A percentile compares a stretch with the other conserved stretches of the same genome.
Conservation (phyloP, 2,329 filamentous ascomycete species). For the Fusarium brachygibbosum region DNA sequence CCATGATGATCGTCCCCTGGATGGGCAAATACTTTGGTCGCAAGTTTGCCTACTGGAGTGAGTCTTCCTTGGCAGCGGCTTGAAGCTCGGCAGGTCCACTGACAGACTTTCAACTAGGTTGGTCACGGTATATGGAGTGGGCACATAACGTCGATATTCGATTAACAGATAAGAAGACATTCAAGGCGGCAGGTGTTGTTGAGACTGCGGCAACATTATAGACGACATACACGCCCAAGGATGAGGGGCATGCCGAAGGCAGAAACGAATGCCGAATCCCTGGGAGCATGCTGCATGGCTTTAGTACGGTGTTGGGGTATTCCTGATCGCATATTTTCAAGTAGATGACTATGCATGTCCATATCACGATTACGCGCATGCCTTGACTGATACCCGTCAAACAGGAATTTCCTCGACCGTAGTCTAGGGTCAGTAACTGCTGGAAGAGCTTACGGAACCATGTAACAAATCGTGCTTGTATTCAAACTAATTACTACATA, state of each 20-base stretch:
- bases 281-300: conserved; percentile 33
- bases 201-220: conserved; percentile 70
- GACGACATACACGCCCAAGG: conserved; percentile 10
- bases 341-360: conserved; percentile 30
- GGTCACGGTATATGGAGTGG: conserved; percentile 96
- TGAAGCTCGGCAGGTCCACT: conserved; percentile 21
- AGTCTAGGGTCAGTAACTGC: not conserved
- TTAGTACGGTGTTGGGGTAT: conserved; percentile 44
- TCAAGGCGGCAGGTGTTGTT: conserved; percentile 73
- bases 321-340: conserved; percentile 29
- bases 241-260: not conserved
- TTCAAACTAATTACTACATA: conserved; percentile 39
- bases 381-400: not conserved
- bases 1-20: conserved; percentile 95
- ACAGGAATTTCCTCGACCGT: not conserved
- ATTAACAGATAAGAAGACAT: conserved; percentile 72
- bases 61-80: conserved; percentile 50
- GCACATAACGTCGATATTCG: conserved; percentile 83
- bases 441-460: not conserved
- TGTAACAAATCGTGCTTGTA: not conserved
- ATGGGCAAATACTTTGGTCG: conserved; percentile 94
- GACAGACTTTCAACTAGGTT: conserved; percentile 69
- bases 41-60: conserved; percentile 97
- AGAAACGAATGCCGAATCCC: conserved; percentile 4
- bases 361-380: not conserved